Conservation (phyloP, 805 yeast genomes). For the Candida pseudoglaebosa region DNA sequence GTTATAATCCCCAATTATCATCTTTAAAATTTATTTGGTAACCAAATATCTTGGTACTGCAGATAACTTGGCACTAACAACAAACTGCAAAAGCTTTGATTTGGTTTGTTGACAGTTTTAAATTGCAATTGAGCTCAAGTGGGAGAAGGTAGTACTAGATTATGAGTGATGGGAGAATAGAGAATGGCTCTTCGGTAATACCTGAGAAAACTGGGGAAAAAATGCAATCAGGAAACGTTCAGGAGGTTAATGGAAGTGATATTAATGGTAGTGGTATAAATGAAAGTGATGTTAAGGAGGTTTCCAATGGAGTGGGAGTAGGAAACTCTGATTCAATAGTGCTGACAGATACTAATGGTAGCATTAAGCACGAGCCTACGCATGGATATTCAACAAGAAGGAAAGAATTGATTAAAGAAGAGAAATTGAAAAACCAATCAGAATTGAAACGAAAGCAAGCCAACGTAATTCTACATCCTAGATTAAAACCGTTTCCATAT, state of each 20-base stretch:
- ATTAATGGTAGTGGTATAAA: not conserved
- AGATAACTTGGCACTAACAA: too few relatives aligned
- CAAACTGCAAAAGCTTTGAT: too few relatives aligned
- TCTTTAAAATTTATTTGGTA: too few relatives aligned
- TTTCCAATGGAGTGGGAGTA: not conserved
- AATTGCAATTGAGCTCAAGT: too few relatives aligned
- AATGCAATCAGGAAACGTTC: too few relatives aligned
- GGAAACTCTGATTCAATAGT: not conserved
- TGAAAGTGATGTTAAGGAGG: not conserved
- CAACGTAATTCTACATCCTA: constrained; percentile 30
- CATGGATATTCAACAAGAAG: constrained; percentile 24
- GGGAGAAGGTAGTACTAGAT: too few relatives aligned
- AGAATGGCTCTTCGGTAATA: not conserved
- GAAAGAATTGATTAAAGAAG: constrained; percentile 18
- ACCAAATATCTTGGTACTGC: too few relatives aligned
- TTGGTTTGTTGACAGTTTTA: too few relatives aligned
- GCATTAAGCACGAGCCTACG: constrained; percentile 4
- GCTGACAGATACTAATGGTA: not conserved
- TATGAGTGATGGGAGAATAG: not conserved
- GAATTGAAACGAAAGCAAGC: constrained; percentile 21
- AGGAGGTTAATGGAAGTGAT: not conserved
- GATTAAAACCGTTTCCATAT: constrained; percentile 34
- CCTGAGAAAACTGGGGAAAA: not conserved
- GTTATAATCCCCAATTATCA: not conserved
- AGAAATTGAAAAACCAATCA: constrained; percentile 14